Conservation (phyloP, 164 flowering plant genomes). For the Annona squamosa region DNA sequence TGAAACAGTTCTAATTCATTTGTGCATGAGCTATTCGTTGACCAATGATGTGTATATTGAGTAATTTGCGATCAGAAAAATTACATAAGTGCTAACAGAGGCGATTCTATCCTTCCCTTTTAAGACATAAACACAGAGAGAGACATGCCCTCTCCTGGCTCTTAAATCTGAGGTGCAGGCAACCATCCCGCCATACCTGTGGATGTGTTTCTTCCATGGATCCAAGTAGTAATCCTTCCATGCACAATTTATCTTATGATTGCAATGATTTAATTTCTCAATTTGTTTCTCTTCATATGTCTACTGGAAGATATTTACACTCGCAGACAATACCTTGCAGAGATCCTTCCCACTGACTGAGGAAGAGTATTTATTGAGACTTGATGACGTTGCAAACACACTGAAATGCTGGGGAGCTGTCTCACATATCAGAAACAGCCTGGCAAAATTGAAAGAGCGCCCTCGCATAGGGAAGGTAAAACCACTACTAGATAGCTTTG, state of each 20-base stretch:
- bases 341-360: slow-evolving; percentile 94
- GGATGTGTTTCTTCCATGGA: background rate
- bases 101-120: background rate
- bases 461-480: slow-evolving; percentile 96
- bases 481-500: too few species aligned
- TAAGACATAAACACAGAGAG: background rate
- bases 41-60: background rate
- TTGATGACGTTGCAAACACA: slow-evolving; percentile 85
- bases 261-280: background rate
- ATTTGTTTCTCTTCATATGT: background rate
- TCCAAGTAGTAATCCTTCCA: background rate
- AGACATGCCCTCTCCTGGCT: background rate
- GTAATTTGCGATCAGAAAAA: background rate
- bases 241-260: background rate
- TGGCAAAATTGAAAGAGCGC: slow-evolving; percentile 71
- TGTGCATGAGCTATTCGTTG: too few species aligned
- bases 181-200: background rate
- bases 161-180: background rate
- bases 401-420: slow-evolving; percentile 99
- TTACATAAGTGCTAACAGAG: background rate
- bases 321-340: slow-evolving; percentile 23
- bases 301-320: background rate
- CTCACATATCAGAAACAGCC: slow-evolving; percentile 82
- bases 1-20: background rate
- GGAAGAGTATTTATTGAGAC: slow-evolving; percentile 91